Evolutionary conservation across 805 yeast genomes (phyloP).

Genomic region (Candida sphagnicola): DNA sequence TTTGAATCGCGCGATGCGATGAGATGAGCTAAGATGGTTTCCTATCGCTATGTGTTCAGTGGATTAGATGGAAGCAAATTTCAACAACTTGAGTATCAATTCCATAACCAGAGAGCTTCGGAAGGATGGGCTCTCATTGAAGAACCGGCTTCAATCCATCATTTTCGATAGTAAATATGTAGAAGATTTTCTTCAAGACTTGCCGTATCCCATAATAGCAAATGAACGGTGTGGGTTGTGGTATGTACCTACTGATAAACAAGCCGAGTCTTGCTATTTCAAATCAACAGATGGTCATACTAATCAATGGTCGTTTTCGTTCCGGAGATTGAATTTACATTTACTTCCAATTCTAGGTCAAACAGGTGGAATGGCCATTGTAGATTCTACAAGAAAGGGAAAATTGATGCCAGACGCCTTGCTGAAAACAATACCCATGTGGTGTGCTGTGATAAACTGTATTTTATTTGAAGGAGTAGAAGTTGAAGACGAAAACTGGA

Average conservation of each 20-base stretch:
- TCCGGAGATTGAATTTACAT: slow-evolving; percentile 72
- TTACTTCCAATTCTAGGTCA: slow-evolving; percentile 46
- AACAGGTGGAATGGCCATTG: slow-evolving; percentile 51
- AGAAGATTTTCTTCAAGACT: slow-evolving; percentile 12
- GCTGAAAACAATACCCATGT: slow-evolving; percentile 83
- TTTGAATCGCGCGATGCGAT: too few species aligned
- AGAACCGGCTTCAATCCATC: slow-evolving; percentile 71
- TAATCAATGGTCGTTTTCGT: slow-evolving; percentile 73
- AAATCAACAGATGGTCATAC: slow-evolving; percentile 92
- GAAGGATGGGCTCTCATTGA: slow-evolving; percentile 47
- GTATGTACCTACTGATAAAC: slow-evolving; percentile 56
- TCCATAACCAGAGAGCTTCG: slow-evolving; percentile 41
- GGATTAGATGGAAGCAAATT: neutral
- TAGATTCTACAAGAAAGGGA: slow-evolving; percentile 85
- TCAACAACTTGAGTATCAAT: slow-evolving; percentile 11
- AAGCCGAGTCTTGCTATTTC: slow-evolving; percentile 58
- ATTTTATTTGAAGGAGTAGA: slow-evolving; percentile 39
- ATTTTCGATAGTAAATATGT: slow-evolving; percentile 57
- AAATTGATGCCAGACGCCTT: slow-evolving; percentile 83
- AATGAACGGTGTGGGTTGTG: slow-evolving; percentile 87
- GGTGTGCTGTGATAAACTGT: slow-evolving; percentile 78
- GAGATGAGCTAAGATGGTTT: neutral
- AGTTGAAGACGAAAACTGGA: neutral
- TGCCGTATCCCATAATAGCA: slow-evolving; percentile 48
- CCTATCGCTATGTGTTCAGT: neutral